These are phyloP conservation scores for Podila clonocystis DNA, from an alignment of 192 early-diverging fungal species.

Conservation along the genomic window DNA sequence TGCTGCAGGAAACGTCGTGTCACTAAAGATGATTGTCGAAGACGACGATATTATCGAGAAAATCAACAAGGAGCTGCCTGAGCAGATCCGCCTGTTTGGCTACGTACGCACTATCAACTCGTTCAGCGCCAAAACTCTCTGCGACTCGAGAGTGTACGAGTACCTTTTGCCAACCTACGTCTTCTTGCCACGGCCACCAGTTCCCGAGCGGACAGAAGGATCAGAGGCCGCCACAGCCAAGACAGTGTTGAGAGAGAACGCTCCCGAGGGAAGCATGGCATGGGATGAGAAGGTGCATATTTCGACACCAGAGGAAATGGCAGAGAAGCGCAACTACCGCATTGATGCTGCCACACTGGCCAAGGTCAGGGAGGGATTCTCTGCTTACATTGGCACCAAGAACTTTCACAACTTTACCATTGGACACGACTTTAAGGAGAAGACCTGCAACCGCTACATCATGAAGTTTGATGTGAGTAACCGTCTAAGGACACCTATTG, in stretches of 20 bases:
- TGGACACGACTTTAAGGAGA: constrained; percentile 78
- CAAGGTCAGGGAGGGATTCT: constrained; percentile 73
- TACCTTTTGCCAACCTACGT: constrained; percentile 95
- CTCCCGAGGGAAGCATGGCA: constrained; percentile 39
- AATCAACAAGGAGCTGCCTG: constrained; percentile 87
- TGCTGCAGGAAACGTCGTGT: constrained; percentile 95
- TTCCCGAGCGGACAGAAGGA: constrained; percentile 4
- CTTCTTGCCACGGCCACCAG: constrained; percentile 62
- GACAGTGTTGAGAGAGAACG: constrained; percentile 13
- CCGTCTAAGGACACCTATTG: background rate
- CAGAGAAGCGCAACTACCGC: constrained; percentile 69
- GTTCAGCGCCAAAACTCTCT: constrained; percentile 92
- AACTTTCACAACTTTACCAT: constrained; percentile 98
- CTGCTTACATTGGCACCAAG: constrained; percentile 83
- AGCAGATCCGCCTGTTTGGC: constrained; percentile 82
- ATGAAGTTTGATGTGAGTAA: constrained; percentile 76
- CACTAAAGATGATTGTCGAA: constrained; percentile 89
- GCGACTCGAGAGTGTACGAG: constrained; percentile 96
- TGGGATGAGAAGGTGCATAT: constrained; percentile 49
- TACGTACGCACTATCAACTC: constrained; percentile 73
- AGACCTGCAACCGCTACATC: constrained; percentile 84
- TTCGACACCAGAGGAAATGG: constrained; percentile 70
- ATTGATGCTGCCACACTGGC: constrained; percentile 69
- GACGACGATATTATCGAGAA: constrained; percentile 75
- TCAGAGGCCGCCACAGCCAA: constrained; percentile 7